Conservation (phyloP, 495 filamentous ascomycete genomes). For the Talaromyces ruber region DNA sequence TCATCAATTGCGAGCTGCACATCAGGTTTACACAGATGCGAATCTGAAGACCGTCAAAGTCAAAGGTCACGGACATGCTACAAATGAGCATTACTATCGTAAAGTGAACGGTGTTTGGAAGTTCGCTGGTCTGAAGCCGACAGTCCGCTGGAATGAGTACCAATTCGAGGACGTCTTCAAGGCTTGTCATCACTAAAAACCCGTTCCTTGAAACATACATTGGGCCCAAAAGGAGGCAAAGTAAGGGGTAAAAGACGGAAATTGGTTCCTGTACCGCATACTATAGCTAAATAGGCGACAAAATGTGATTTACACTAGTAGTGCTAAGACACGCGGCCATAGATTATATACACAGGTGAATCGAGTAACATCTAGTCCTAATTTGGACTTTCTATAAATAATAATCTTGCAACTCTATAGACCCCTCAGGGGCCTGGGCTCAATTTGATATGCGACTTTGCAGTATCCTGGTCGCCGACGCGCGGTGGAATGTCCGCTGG, state of each 20-base stretch:
- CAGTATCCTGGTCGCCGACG: not conserved
- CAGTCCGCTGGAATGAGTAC: constrained; percentile 65
- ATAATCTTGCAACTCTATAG: no score
- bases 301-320: no score
- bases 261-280: no score
- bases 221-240: not conserved
- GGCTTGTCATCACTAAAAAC: constrained; percentile 4
- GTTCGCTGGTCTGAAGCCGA: constrained; percentile 65
- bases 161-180: constrained; percentile 48
- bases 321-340: no score
- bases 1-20: constrained; percentile 72
- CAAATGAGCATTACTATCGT: constrained; percentile 63
- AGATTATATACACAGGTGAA: no score
- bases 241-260: not conserved
- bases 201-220: not conserved
- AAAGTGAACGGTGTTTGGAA: constrained; percentile 76
- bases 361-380: no score
- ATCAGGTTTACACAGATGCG: constrained; percentile 34
- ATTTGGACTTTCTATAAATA: no score
- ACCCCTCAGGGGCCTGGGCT: no score
- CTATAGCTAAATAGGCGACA: no score
- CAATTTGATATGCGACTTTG: no score
- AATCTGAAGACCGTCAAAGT: constrained; percentile 19
- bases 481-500: not conserved
- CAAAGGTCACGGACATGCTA: constrained; percentile 56